These are phyloP conservation scores for Zea mays DNA, from an alignment of 176 grass and related monocot genomes.

Conservation along the genomic window DNA sequence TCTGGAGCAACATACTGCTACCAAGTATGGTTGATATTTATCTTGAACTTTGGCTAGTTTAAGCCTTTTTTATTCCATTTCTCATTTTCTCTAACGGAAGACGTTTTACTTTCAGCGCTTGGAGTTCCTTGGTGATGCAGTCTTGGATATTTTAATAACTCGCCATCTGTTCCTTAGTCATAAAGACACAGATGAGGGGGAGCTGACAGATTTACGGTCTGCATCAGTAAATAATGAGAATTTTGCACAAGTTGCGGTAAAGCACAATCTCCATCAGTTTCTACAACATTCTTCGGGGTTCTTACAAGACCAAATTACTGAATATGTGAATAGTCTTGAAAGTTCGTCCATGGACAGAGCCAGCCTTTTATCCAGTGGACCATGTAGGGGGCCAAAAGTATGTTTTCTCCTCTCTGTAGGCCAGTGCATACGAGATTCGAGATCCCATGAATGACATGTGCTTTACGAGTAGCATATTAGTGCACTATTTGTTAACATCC, in stretches of 20 bases:
- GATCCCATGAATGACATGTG: neutral
- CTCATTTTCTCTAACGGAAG: conserved; percentile 19
- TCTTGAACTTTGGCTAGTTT: conserved; percentile 30
- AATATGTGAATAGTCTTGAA: conserved; percentile 68
- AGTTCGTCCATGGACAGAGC: conserved; percentile 39
- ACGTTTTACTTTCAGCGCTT: conserved; percentile 60
- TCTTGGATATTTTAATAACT: conserved; percentile 86
- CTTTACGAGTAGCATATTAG: conserved; percentile 16
- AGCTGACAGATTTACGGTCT: conserved; percentile 85
- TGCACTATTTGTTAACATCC: neutral
- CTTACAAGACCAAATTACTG: conserved; percentile 62
- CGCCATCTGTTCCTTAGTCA: conserved; percentile 66
- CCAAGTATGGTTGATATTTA: conserved; percentile 47
- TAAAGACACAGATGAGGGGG: conserved; percentile 68
- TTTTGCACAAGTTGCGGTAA: conserved; percentile 82
- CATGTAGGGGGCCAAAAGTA: conserved; percentile 74
- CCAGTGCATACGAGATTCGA: neutral
- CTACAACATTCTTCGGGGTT: conserved; percentile 71
- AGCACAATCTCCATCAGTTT: conserved; percentile 70
- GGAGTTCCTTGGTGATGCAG: conserved; percentile 90
- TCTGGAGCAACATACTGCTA: conserved; percentile 66
- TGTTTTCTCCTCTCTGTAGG: neutral
- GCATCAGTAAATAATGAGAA: conserved; percentile 94
- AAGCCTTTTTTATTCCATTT: conserved; percentile 30
- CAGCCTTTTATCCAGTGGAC: conserved; percentile 42